A percentile compares a stretch with the other conserved stretches of the same genome.
These are phyloP conservation scores for Balakata baccata DNA, from an alignment of 345 rosid genomes.

Conservation along the genomic window DNA sequence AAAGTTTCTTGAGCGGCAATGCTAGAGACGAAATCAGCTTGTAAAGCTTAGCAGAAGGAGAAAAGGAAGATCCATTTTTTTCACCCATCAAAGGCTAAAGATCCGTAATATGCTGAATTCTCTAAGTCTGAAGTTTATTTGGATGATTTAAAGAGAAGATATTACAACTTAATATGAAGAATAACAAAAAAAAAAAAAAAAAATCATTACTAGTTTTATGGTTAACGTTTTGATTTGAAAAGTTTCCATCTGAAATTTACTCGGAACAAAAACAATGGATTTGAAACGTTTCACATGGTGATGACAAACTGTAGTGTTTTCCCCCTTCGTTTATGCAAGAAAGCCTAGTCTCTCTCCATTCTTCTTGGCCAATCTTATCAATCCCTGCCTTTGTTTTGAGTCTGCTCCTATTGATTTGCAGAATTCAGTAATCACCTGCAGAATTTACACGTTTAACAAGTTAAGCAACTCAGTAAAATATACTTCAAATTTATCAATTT, in stretches of 20 bases:
- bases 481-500: not conserved
- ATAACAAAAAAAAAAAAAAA: not conserved
- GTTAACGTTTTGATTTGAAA: conserved; percentile 18
- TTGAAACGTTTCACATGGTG: conserved; percentile 3
- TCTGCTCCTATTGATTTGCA: conserved; percentile 98
- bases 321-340: conserved; percentile 49
- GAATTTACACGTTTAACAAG: not conserved
- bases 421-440: conserved; percentile 87
- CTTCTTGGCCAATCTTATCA: conserved; percentile 94
- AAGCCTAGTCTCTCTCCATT: conserved; percentile 95
- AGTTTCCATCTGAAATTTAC: conserved; percentile 11
- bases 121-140: not conserved
- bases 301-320: conserved; percentile 3
- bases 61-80: too few relatives aligned
- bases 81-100: not conserved
- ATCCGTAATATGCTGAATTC: not conserved
- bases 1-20: too few relatives aligned
- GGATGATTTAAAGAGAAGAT: not conserved
- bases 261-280: conserved; percentile 17
- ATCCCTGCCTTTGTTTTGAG: conserved; percentile 91
- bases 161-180: conserved; percentile 20
- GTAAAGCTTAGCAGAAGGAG: too few relatives aligned
- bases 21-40: too few relatives aligned
- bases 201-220: not conserved
- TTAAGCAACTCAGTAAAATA: not conserved